Percentiles rank a stretch among this genome's conserved stretches.
Conservation (phyloP, 2,329 filamentous ascomycete genomes). For the Xylaria sp. region DNA sequence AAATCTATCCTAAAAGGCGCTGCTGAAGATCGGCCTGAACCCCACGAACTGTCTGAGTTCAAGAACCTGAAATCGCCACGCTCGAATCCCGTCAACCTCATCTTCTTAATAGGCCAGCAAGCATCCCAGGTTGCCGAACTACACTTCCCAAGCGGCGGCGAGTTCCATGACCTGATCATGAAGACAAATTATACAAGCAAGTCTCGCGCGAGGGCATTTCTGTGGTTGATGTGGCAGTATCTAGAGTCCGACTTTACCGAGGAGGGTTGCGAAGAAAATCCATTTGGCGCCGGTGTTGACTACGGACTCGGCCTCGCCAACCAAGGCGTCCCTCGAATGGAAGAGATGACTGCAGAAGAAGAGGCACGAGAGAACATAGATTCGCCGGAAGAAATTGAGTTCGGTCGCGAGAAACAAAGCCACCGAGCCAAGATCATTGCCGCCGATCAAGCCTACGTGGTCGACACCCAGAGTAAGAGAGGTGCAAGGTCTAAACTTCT, state of each 20-base stretch:
- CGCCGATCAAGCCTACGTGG: slow-evolving; percentile 76
- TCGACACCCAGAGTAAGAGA: slow-evolving; percentile 69
- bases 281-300: slow-evolving; percentile 80
- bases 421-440: slow-evolving; percentile 80
- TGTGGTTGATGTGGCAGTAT: slow-evolving; percentile 99
- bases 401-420: slow-evolving; percentile 68
- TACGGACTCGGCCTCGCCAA: slow-evolving; percentile 73
- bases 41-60: slow-evolving; percentile 84
- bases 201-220: slow-evolving; percentile 86
- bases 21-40: slow-evolving; percentile 88
- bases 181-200: slow-evolving; percentile 82
- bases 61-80: slow-evolving; percentile 73
- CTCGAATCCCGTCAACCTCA: slow-evolving; percentile 96
- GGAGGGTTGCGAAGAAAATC: slow-evolving; percentile 88
- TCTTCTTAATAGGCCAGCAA: slow-evolving; percentile 92
- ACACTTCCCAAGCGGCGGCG: slow-evolving; percentile 84
- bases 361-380: slow-evolving; percentile 79
- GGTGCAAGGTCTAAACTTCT: slow-evolving; percentile 53
- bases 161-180: slow-evolving; percentile 98
- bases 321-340: slow-evolving; percentile 75
- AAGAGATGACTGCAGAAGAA: slow-evolving; percentile 72
- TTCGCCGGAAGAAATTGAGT: slow-evolving; percentile 60
- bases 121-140: slow-evolving; percentile 92
- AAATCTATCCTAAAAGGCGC: slow-evolving; percentile 98
- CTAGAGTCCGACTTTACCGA: slow-evolving; percentile 94